Conservation (phyloP, 2,329 filamentous ascomycete species). For the Harringtonia lauricola region DNA sequence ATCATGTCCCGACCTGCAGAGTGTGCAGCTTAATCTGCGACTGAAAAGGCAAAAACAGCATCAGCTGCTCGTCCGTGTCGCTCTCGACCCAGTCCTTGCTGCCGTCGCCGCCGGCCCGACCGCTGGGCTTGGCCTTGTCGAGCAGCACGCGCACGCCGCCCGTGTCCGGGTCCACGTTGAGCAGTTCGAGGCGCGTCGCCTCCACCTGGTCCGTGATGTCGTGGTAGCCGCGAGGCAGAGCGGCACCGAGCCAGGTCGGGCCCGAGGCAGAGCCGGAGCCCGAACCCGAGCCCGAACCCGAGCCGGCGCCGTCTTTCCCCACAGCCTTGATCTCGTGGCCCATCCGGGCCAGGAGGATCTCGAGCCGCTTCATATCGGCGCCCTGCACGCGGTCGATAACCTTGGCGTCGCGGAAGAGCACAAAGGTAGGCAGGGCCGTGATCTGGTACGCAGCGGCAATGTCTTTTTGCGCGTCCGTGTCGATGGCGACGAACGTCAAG, state of each 20-base stretch:
- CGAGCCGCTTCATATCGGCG: conserved; percentile 60
- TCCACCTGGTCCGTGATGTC: conserved; percentile 81
- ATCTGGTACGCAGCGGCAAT: conserved; percentile 65
- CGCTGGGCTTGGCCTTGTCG: conserved; percentile 52
- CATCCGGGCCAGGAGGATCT: conserved; percentile 60
- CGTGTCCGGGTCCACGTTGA: conserved; percentile 74
- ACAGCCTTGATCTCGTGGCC: conserved; percentile 42
- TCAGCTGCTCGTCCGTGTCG: conserved; percentile 92
- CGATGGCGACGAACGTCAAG: conserved; percentile 69
- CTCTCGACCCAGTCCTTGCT: conserved; percentile 84
- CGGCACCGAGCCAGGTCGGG: conserved; percentile 57
- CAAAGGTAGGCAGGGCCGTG: conserved; percentile 77
- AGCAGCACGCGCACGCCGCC: conserved; percentile 67
- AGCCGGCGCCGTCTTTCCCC: conserved; percentile 29
- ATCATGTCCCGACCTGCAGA: conserved; percentile 39
- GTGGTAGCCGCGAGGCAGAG: conserved; percentile 66
- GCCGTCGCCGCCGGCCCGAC: conserved; percentile 32
- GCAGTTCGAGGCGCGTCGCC: conserved; percentile 65
- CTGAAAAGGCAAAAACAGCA: conserved; percentile 87
- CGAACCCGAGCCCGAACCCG: conserved; percentile 28
- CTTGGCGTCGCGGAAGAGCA: conserved; percentile 68
- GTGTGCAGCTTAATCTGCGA: conserved; percentile 83
- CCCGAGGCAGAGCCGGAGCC: conserved; percentile 7
- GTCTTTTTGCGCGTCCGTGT: conserved; percentile 51
- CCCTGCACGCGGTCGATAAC: conserved; percentile 60